Conservation (phyloP, 352 stramenopile species). For the Phytophthora europaea region DNA sequence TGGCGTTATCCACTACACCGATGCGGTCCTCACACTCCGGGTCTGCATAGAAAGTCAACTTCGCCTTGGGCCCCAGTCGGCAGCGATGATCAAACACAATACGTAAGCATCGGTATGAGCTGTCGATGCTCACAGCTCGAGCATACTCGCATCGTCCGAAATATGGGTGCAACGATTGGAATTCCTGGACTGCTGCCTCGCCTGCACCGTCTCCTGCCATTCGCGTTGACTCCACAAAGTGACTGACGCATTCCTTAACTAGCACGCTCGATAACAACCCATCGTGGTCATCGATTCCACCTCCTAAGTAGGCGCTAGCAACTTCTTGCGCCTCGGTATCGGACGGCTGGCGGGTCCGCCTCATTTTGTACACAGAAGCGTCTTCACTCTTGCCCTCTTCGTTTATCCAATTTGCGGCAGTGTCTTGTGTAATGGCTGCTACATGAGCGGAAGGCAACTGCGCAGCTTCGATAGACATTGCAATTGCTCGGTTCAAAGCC, state of each 20-base stretch:
- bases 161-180: slow-evolving; percentile 89
- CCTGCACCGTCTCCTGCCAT: slow-evolving; percentile 66
- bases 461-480: slow-evolving; percentile 52
- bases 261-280: slow-evolving; percentile 76
- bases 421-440: neutral
- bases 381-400: slow-evolving; percentile 57
- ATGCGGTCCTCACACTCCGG: slow-evolving; percentile 71
- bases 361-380: neutral
- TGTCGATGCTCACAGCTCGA: slow-evolving; percentile 61
- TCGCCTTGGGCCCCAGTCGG: slow-evolving; percentile 73
- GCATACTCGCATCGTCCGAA: slow-evolving; percentile 86
- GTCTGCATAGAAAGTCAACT: slow-evolving; percentile 80
- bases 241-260: slow-evolving; percentile 87
- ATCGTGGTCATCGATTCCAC: slow-evolving; percentile 66
- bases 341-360: slow-evolving; percentile 55
- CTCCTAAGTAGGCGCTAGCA: slow-evolving; percentile 56
- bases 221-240: slow-evolving; percentile 86
- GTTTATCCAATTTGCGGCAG: slow-evolving; percentile 1
- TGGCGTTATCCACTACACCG: slow-evolving; percentile 55
- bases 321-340: slow-evolving; percentile 74
- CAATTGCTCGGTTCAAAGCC: slow-evolving; percentile 51
- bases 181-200: slow-evolving; percentile 51
- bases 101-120: slow-evolving; percentile 67
- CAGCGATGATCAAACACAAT: slow-evolving; percentile 88
- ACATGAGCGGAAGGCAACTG: slow-evolving; percentile 9